Evolutionary conservation across 2,329 filamentous ascomycete species (phyloP).

Genomic region (Fusarium sp.): DNA sequence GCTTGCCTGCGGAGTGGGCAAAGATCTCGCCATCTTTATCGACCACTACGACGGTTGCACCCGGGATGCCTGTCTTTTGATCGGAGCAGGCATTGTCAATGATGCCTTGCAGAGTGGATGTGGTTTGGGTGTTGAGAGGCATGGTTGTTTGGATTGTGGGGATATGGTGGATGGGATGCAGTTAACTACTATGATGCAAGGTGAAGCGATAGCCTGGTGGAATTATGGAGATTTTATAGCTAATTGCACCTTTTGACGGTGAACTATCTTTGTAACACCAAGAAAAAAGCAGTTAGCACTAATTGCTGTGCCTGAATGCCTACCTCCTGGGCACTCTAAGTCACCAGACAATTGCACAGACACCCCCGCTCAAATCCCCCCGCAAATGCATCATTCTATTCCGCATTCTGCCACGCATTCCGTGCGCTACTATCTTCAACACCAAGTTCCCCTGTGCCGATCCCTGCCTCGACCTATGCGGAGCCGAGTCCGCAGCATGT

Average conservation of each 20-base stretch:
- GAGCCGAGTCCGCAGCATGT: background rate
- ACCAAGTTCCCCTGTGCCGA: background rate
- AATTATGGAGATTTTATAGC: background rate
- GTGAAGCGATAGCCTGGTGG: too few relatives aligned
- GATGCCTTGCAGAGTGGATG: slow-evolving; percentile 43
- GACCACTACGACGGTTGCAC: slow-evolving; percentile 61
- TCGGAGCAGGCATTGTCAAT: slow-evolving; percentile 57
- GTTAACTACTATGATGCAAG: too few relatives aligned
- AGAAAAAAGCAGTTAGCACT: background rate
- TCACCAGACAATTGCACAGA: background rate
- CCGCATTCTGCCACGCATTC: too few relatives aligned
- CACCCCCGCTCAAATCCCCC: background rate
- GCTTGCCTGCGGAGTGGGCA: slow-evolving; percentile 62
- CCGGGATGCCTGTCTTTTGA: slow-evolving; percentile 58
- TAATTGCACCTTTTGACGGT: background rate
- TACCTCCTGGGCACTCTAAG: background rate
- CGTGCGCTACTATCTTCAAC: background rate
- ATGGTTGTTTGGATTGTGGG: slow-evolving; percentile 22
- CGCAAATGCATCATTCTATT: too few relatives aligned
- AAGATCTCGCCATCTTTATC: slow-evolving; percentile 63
- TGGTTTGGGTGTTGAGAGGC: slow-evolving; percentile 31
- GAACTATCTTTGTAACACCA: background rate
- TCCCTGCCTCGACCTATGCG: background rate
- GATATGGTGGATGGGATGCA: background rate
- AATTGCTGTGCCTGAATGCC: background rate